phyloP scores from a whole-genome alignment of 169 alveolate genomes.

The Cryptosporidium viatorum region DNA sequence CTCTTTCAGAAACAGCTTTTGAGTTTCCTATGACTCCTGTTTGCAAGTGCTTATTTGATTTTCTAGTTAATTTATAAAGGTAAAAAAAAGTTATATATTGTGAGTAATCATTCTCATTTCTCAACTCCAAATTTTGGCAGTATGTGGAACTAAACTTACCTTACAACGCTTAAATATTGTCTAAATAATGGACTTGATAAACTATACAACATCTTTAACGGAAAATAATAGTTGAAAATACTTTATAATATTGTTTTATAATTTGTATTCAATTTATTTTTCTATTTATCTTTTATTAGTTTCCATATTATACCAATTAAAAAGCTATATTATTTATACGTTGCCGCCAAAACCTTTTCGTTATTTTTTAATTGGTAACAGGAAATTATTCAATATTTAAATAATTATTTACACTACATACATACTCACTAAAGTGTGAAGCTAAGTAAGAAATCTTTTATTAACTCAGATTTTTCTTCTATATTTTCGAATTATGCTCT shows the following conservation, averaged over 20 bases:
- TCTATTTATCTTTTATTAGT: background rate
- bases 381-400: background rate
- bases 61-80: background rate
- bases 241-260: background rate
- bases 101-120: background rate
- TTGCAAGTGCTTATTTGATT: constrained; percentile 44
- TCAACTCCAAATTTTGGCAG: background rate
- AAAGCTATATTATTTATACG: background rate
- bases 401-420: background rate
- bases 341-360: background rate
- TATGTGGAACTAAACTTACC: constrained; percentile 21
- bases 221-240: background rate
- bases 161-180: constrained; percentile 34
- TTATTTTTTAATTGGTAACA: background rate
- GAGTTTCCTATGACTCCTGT: constrained; percentile 28
- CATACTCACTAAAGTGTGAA: too few relatives aligned
- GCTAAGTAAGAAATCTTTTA: too few relatives aligned
- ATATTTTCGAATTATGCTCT: background rate
- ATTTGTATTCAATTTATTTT: background rate
- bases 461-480: background rate
- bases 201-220: constrained; percentile 34
- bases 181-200: constrained; percentile 60
- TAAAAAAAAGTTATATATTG: background rate
- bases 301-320: too few relatives aligned
- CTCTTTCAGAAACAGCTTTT: constrained; percentile 65